phyloP scores from a whole-genome alignment of 2,329 filamentous ascomycete species.

The Neopestalotiopsis sp. region DNA sequence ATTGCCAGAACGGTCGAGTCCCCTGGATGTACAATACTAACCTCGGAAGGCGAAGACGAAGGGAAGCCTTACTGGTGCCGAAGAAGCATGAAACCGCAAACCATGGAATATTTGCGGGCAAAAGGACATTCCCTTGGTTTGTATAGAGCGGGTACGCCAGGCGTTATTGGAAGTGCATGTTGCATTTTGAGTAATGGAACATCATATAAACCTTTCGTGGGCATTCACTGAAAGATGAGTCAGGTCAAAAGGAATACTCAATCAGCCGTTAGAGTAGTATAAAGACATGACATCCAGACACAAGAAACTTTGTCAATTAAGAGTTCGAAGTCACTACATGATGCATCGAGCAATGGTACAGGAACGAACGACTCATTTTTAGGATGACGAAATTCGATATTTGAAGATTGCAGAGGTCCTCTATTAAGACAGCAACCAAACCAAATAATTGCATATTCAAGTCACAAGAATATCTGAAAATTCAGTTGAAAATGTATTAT shows the following conservation, averaged over 20 bases:
- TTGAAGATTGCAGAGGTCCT: neutral
- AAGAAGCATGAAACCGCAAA: neutral
- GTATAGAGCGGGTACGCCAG: neutral
- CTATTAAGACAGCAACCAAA: neutral
- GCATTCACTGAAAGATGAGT: neutral
- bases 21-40: neutral
- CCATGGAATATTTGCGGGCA: neutral
- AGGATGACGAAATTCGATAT: neutral
- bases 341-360: neutral
- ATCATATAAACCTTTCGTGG: neutral
- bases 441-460: too few species aligned
- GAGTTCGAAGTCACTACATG: neutral
- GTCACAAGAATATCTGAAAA: too few species aligned
- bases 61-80: neutral
- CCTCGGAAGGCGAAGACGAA: neutral
- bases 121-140: conserved; percentile 6
- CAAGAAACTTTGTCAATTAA: neutral
- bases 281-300: neutral
- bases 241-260: neutral
- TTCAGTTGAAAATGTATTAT: too few species aligned
- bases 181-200: neutral
- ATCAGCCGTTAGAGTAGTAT: neutral
- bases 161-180: conserved; percentile 1
- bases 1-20: neutral
- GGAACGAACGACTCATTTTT: neutral